Percentiles rank a stretch among this genome's conserved stretches.
phyloP scores from a whole-genome alignment of 805 yeast genomes.

The Novakomyces olei region DNA sequence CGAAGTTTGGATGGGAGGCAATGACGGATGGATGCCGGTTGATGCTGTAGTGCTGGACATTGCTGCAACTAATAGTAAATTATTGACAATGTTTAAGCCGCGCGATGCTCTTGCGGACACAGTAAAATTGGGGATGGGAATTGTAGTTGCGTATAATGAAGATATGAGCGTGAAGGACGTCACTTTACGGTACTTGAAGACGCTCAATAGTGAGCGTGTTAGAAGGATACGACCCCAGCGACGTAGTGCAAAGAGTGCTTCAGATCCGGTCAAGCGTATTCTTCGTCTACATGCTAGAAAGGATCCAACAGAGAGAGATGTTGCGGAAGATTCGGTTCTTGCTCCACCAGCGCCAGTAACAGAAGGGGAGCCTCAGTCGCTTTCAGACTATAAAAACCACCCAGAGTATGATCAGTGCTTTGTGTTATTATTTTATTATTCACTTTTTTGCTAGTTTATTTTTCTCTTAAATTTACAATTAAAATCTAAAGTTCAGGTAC shows the following conservation, averaged over 20 bases:
- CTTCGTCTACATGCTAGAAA: background rate
- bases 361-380: constrained; percentile 74
- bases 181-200: constrained; percentile 57
- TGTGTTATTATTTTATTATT: too few species aligned
- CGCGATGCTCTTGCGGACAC: constrained; percentile 17
- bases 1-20: constrained; percentile 70
- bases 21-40: constrained; percentile 58
- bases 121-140: constrained; percentile 25
- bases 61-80: constrained; percentile 42
- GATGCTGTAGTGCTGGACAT: constrained; percentile 51
- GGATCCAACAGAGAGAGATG: constrained; percentile 16
- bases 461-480: too few species aligned
- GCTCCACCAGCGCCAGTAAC: constrained; percentile 41
- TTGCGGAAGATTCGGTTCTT: constrained; percentile 39
- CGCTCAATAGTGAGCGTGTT: constrained; percentile 6
- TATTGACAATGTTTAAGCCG: constrained; percentile 48
- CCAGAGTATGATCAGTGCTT: too few species aligned
- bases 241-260: background rate
- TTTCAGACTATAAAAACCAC: constrained; percentile 67
- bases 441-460: too few species aligned
- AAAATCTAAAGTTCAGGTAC: too few species aligned
- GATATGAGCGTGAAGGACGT: constrained; percentile 51
- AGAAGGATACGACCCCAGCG: background rate
- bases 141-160: constrained; percentile 57
- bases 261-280: background rate